Base-by-base conservation (phyloP, 176 grass and related monocot species). In the Bolboschoenus planiculmis region DNA sequence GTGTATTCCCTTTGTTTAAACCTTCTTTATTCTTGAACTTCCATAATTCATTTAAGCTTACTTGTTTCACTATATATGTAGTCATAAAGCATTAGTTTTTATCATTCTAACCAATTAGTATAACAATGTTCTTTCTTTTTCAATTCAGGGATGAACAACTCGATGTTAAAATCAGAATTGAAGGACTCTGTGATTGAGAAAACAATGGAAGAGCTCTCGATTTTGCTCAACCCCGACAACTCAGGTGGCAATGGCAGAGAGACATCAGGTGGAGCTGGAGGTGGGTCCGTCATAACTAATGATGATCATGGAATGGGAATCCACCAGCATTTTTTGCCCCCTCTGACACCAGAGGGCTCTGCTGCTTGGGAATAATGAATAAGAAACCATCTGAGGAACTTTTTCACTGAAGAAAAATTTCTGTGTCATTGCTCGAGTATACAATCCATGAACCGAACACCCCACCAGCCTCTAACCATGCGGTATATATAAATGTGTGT, bases 271-370 rank as follows among this genome's bases (percentile, higher is more conserved):
- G 93, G 90, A 2, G 84, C 83, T 24, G 58, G 80, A 27, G 58
- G 80, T 11, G 85, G 90, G 0, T 97, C 93, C 0, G 85, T 89
- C 0, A 79, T 88, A 81, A 91, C 87, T 36, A 90, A 93, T 24
- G 91, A 93, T 0, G 89, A 89, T 3, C 74, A 85, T 27, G 75
- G 3, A 82, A 43, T 93, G 70, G 85, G 85, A 39, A 86, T 89
- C 54, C 89, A 89, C 57, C 85, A 88, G 5, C 68, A 87, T 84
- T 72, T 64, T 85, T 9, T 66, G 27, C 27, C 85, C 5, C 87
- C 91, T 58, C 33, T 83, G 68, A 61, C 89, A 1, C 23, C 82
- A 0, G 85, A 89, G 56, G 87, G 82, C 48, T 15, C 72, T 26
- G 13, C 27, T 1, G 3, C 72, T 77, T 77, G 72, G 72, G 72